Conservation (phyloP, 2,329 filamentous ascomycete genomes). For the Pseudocercospora cruenta region DNA sequence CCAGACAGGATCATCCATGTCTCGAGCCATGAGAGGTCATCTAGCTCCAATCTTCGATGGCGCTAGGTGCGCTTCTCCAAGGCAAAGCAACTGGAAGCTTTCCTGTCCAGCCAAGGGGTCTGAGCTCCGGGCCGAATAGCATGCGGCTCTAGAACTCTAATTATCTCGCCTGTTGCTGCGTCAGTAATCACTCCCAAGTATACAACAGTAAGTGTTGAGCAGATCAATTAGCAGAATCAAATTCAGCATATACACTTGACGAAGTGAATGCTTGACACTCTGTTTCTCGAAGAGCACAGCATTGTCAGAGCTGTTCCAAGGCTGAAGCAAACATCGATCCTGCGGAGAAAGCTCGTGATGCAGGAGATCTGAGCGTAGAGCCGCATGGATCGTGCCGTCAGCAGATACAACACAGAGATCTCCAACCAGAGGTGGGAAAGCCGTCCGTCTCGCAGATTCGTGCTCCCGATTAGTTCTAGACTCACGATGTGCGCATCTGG, state of each 20-base stretch:
- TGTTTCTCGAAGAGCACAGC: no score
- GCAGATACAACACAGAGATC: background rate
- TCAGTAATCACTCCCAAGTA: background rate
- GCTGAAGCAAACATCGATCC: background rate
- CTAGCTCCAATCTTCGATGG: constrained; percentile 11
- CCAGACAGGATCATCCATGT: background rate
- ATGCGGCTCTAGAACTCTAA: constrained; percentile 7
- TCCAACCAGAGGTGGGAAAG: background rate
- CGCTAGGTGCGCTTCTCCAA: constrained; percentile 13
- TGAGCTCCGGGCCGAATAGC: constrained; percentile 18
- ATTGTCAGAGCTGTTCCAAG: no score
- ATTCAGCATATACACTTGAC: background rate
- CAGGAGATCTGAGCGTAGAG: background rate
- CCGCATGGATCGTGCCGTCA: background rate
- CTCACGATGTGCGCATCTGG: background rate
- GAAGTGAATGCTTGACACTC: background rate
- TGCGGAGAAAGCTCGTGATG: background rate
- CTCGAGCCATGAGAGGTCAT: background rate
- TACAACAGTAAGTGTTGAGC: background rate
- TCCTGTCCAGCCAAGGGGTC: constrained; percentile 12
- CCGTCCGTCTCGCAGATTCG: background rate
- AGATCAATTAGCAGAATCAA: background rate
- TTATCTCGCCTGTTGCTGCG: background rate
- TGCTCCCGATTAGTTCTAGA: background rate
- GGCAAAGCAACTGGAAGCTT: constrained; percentile 17